Base-by-base conservation (phyloP, 2,329 filamentous ascomycete genomes). In the Moelleriella libera region DNA sequence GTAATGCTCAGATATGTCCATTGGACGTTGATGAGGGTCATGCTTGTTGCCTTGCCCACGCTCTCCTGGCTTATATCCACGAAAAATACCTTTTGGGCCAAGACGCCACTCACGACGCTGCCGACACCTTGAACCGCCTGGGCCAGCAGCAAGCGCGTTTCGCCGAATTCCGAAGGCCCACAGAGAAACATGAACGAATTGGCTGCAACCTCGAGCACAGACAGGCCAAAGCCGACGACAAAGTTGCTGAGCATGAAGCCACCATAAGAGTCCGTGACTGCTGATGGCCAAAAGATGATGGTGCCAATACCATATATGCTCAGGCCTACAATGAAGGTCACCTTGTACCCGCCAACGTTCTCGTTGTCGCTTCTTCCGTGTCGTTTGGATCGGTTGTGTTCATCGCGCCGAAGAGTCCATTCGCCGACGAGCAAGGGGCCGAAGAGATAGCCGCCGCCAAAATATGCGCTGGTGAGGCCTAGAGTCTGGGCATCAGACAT, bases 1-100 rank as follows among this genome's bases (percentile, higher is more conserved):
- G 85, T 86, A 51, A 90, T 83, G 48, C 81, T 83, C n/a, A 92
- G 74, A 55, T 92, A 92, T 0, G 85, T 85, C 83, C 83, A 94
- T 62, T 92, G 87, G 2, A 90, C 83, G 51, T 83, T 80, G 51
- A 85, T 74, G 3, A 92, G 71, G 1, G 75, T 75, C 31, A 70
- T 60, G 34, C 58, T 63, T 41, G 45, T 31, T 6, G 50, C 47
- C 11, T 55, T 57, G 11, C 45, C 54, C 21, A 51, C 49, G 9
- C 53, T 53, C 12, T 57, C 49, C 21, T 55, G 58, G 34, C 73
- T 68, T 7, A 85, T 72, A 10, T 72, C 67, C 30, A 70, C 72
- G 64, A 90, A 90, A 58, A 90, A 85, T 14, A 84, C 81, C 49
- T 79, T 81, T 41, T 85, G 76, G 6, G 85, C 85, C 9, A 92